Evolutionary conservation across 2,329 filamentous ascomycete genomes (phyloP).

Genomic region (Ophiostoma triangulosporum): DNA sequence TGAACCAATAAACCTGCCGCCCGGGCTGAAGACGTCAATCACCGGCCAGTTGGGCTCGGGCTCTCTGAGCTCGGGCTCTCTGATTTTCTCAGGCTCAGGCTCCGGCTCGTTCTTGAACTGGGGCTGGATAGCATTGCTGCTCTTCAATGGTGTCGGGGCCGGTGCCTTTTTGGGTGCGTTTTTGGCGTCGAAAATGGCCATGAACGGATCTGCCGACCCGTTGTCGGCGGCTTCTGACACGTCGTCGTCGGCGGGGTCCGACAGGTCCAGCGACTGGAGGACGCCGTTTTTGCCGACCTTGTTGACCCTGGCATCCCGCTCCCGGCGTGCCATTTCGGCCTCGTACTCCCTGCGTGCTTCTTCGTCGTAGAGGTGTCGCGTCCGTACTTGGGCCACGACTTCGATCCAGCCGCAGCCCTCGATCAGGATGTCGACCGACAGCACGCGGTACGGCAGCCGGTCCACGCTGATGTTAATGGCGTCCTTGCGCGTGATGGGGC

Average conservation of each 20-base stretch:
- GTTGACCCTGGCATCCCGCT: background rate
- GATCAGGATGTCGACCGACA: slow-evolving; percentile 72
- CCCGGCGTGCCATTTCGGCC: background rate
- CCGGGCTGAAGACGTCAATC: slow-evolving; percentile 74
- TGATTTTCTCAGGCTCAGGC: background rate
- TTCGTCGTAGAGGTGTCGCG: slow-evolving; percentile 28
- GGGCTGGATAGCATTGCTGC: background rate
- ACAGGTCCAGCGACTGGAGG: slow-evolving; percentile 19
- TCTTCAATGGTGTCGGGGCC: background rate
- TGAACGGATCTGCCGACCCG: background rate
- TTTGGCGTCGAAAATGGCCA: background rate
- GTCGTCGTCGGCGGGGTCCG: slow-evolving; percentile 10
- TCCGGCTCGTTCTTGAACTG: background rate
- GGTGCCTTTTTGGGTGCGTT: background rate
- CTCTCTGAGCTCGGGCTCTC: background rate
- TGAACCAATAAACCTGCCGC: slow-evolving; percentile 63
- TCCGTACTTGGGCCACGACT: slow-evolving; percentile 66
- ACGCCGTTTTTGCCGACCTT: slow-evolving; percentile 5
- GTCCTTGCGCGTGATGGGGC: slow-evolving; percentile 51
- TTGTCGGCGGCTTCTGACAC: background rate
- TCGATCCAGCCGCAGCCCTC: slow-evolving; percentile 94
- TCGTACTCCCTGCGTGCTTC: slow-evolving; percentile 6
- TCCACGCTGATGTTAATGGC: slow-evolving; percentile 52
- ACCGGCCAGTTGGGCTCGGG: slow-evolving; percentile 40
- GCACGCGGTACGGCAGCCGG: slow-evolving; percentile 62